These are phyloP conservation scores for Paramecium pentaurelia DNA, from an alignment of 73 alveolate species.

Conservation along the genomic window DNA sequence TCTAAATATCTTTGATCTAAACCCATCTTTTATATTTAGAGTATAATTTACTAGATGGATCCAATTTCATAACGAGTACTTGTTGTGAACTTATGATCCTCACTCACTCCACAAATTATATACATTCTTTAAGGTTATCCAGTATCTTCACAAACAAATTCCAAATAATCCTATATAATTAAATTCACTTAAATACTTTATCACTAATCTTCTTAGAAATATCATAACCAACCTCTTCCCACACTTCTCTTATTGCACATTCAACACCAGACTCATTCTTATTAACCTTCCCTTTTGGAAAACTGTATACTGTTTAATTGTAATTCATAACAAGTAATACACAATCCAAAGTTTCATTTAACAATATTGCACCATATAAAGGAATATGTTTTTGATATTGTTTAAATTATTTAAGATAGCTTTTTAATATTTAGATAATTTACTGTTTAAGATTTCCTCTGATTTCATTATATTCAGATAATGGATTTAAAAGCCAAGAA, in stretches of 20 bases:
- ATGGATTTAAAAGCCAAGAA: neutral
- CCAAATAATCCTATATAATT: neutral
- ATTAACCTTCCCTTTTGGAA: slow-evolving; percentile 77
- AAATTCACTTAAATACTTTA: neutral
- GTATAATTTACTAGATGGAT: slow-evolving; percentile 26
- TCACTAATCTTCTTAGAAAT: slow-evolving; percentile 34
- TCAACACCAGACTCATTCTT: slow-evolving; percentile 67
- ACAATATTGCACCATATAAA: slow-evolving; percentile 35
- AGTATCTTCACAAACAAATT: slow-evolving; percentile 54
- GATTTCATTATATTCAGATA: neutral
- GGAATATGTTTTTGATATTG: slow-evolving; percentile 13
- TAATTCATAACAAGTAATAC: slow-evolving; percentile 34
- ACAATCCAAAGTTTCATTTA: slow-evolving; percentile 15
- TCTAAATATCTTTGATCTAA: slow-evolving; percentile 54
- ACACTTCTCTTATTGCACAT: slow-evolving; percentile 76
- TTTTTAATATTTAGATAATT: neutral
- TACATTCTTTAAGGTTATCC: slow-evolving; percentile 55
- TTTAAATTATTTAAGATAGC: neutral
- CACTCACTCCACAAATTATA: slow-evolving; percentile 59
- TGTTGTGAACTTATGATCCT: slow-evolving; percentile 55
- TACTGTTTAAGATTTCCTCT: slow-evolving; percentile 24
- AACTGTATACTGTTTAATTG: slow-evolving; percentile 50
- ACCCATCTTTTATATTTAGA: slow-evolving; percentile 48
- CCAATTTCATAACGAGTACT: slow-evolving; percentile 68
- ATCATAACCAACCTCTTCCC: slow-evolving; percentile 71